A percentile compares a stretch with the other conserved stretches of the same genome.
phyloP scores from a whole-genome alignment of 495 filamentous ascomycete genomes.

The Penicillium daleae region DNA sequence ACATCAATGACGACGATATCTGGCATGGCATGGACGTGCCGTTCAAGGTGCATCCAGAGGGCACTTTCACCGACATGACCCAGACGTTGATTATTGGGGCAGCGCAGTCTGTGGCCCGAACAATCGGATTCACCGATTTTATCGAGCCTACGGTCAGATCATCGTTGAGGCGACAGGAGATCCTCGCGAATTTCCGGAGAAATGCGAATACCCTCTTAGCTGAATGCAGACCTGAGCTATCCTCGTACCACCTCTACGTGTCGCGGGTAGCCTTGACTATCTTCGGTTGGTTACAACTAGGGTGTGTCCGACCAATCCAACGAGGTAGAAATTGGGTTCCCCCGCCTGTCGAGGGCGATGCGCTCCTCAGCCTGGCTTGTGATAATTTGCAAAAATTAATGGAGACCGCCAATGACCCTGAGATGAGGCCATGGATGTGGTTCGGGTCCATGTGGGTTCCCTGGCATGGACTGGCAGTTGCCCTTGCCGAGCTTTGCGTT shows the following conservation, averaged over 20 bases:
- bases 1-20: slow-evolving; percentile 42
- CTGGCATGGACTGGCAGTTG: slow-evolving; percentile 52
- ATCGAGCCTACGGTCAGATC: slow-evolving; percentile 27
- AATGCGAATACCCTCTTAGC: slow-evolving; percentile 27
- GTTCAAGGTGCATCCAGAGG: slow-evolving; percentile 23
- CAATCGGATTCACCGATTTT: slow-evolving; percentile 36
- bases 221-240: slow-evolving; percentile 27
- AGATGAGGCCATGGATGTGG: slow-evolving; percentile 42
- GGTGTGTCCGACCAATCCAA: slow-evolving; percentile 37
- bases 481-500: slow-evolving; percentile 72
- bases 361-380: slow-evolving; percentile 35
- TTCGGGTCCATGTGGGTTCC: slow-evolving; percentile 45
- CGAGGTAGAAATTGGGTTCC: slow-evolving; percentile 31
- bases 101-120: slow-evolving; percentile 30
- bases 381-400: slow-evolving; percentile 34
- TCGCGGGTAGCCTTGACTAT: slow-evolving; percentile 26
- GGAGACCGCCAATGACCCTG: slow-evolving; percentile 28
- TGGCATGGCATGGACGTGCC: slow-evolving; percentile 30
- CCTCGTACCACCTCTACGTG: slow-evolving; percentile 36
- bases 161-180: slow-evolving; percentile 33
- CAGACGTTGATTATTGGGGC: slow-evolving; percentile 32
- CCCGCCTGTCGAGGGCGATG: slow-evolving; percentile 29
- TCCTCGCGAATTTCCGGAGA: slow-evolving; percentile 36
- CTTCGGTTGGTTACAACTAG: slow-evolving; percentile 38
- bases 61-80: slow-evolving; percentile 41